These are phyloP conservation scores for Myxozyma vanderwaltii DNA, from an alignment of 805 yeast genomes.

Conservation along the genomic window DNA sequence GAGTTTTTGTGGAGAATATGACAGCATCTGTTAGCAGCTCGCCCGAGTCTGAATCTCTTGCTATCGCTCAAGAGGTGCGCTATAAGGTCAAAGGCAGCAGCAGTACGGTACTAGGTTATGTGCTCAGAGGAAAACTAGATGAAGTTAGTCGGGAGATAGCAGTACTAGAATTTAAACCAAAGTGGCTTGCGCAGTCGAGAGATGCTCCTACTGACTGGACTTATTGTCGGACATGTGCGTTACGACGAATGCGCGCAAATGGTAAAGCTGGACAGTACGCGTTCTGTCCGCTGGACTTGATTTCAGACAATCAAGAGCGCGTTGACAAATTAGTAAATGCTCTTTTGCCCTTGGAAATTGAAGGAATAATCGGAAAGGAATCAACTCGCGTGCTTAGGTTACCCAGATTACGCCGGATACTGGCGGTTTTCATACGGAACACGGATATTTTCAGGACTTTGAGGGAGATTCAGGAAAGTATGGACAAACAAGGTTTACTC, in stretches of 20 bases:
- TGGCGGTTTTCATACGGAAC: constrained; percentile 27
- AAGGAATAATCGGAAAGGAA: neutral
- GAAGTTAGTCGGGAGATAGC: constrained; percentile 7
- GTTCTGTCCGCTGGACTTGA: constrained; percentile 54
- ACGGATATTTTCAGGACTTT: constrained; percentile 38
- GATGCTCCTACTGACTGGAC: constrained; percentile 43
- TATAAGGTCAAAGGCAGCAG: constrained; percentile 14
- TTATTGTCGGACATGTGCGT: constrained; percentile 62
- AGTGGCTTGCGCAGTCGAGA: constrained; percentile 57
- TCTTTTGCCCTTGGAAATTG: constrained; percentile 29
- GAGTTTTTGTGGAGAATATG: constrained; percentile 29
- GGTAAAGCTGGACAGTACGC: constrained; percentile 38
- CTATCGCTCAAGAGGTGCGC: neutral
- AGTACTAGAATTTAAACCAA: constrained; percentile 58
- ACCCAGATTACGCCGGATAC: constrained; percentile 13
- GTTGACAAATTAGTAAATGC: constrained; percentile 43
- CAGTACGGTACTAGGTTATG: constrained; percentile 8
- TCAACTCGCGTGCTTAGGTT: constrained; percentile 24
- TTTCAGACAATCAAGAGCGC: constrained; percentile 41
- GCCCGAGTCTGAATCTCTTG: neutral
- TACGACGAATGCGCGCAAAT: constrained; percentile 41
- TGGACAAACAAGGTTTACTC: constrained; percentile 29
- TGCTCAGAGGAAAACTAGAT: neutral
- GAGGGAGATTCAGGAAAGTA: constrained; percentile 25
- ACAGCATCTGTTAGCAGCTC: neutral